Base-by-base conservation (phyloP, 768 basidiomycete species). In the Dioszegia hungarica region DNA sequence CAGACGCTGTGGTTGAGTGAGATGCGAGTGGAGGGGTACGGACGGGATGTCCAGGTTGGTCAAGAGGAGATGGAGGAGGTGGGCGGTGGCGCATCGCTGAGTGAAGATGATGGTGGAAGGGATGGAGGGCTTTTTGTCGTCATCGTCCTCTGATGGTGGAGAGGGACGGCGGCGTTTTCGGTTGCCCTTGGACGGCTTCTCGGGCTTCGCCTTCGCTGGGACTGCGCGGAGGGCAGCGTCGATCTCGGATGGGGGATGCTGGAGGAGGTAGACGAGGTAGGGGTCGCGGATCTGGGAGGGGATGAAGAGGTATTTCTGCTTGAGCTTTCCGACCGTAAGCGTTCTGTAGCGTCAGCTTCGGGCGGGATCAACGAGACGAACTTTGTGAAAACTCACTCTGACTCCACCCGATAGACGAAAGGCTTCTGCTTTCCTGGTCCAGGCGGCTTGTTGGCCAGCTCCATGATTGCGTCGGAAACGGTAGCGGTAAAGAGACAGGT, bases 401-500 rank as follows among this genome's bases (percentile, higher is more conserved):
- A 84, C 15, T 79, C 80, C 76, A 88, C 88, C 36, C 88, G 80
- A 75, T 95, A 86, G 24, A 95, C 81, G 69, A 93, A 94, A 0
- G 91, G 90, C 60, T 82, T 85, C 69, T 86, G 81, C 76, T 94
- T 98, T 4, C 93, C 94, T 0, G 82, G 80, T 62, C 83, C 81
- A 2, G 92, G 90, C 6, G 85, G 77, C 19, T 86, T 85, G 34
- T 82, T 79, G 5, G 86, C 87, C 20, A 97, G 72, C 8, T 82
- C 79, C 67, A 93, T 88, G 56, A 99, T 89, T 0, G 90, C 83
- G 5, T 86, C 82, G 4, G 91, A 93, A 59, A 94, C 79, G 1
- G 95, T 99, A 0, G 95, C 95, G 0, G 95, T 99, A 77, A 98
- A 98, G 38, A 99, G 81, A 66, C 91, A 89, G 0, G 94, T 98